Evolutionary conservation across 257 asterid genomes (phyloP).

Genomic region (Cinchona pubescens): DNA sequence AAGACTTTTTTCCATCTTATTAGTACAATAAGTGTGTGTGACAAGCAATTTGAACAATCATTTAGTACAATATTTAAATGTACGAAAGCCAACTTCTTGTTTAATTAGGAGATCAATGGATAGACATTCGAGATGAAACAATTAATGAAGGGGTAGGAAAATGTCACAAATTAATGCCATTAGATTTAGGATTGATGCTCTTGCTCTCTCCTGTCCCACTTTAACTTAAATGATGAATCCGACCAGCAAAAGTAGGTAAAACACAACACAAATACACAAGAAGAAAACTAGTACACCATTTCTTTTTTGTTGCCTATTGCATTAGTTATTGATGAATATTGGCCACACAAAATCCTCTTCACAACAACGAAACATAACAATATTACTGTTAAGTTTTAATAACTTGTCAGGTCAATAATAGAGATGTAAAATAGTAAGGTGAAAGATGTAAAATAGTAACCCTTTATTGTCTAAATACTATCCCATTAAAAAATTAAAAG

Average conservation of each 20-base stretch:
- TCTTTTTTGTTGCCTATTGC: conserved; percentile 24
- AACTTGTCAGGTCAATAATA: conserved; percentile 20
- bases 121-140: not conserved
- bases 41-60: conserved; percentile 4
- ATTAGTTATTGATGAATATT: conserved; percentile 18
- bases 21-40: not conserved
- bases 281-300: conserved; percentile 11
- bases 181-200: conserved; percentile 1
- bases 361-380: conserved; percentile 24
- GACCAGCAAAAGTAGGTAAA: conserved; percentile 10
- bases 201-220: conserved; percentile 15
- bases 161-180: conserved; percentile 21
- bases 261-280: conserved; percentile 4
- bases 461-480: too few species aligned
- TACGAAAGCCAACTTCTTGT: not conserved
- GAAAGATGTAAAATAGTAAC: too few species aligned
- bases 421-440: too few species aligned
- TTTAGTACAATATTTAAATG: not conserved
- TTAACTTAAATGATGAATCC: not conserved
- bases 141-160: conserved; percentile 13
- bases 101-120: not conserved
- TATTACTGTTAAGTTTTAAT: conserved; percentile 24
- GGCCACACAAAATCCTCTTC: conserved; percentile 32
- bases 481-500: too few species aligned
- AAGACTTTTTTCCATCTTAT: too few species aligned